Evolutionary conservation across 2,329 filamentous ascomycete genomes (phyloP).

Genomic region (Penicillium frequentans): DNA sequence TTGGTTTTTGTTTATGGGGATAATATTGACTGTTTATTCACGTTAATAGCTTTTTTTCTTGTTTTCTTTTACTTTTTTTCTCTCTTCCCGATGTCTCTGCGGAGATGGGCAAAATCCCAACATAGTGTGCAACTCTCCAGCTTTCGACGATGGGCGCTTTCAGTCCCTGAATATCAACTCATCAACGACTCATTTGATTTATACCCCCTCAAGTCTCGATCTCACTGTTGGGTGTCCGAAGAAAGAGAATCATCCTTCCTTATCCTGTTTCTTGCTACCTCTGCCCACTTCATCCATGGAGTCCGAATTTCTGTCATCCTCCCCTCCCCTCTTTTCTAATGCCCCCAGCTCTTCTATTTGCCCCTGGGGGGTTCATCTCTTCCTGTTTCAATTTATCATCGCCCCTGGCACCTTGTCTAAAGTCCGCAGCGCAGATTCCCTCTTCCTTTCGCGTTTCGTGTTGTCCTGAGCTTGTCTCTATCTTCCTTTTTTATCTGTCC

Average conservation of each 20-base stretch:
- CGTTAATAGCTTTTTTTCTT: slow-evolving; percentile 39
- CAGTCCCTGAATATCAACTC: background rate
- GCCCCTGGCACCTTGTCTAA: slow-evolving; percentile 31
- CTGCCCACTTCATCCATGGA: background rate
- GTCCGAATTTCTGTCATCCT: background rate
- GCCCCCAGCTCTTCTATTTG: slow-evolving; percentile 11
- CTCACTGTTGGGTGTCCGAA: background rate
- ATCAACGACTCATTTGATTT: background rate
- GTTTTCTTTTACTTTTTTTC: slow-evolving; percentile 10
- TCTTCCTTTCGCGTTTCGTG: slow-evolving; percentile 36
- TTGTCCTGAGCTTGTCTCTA: slow-evolving; percentile 24
- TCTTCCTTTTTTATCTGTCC: slow-evolving; percentile 24
- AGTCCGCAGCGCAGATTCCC: slow-evolving; percentile 43
- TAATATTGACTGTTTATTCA: slow-evolving; percentile 44
- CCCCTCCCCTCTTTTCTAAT: slow-evolving; percentile 22
- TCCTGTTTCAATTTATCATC: slow-evolving; percentile 20
- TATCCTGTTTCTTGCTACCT: slow-evolving; percentile 22
- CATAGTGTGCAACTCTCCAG: slow-evolving; percentile 33
- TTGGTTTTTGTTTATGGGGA: slow-evolving; percentile 38
- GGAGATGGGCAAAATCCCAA: slow-evolving; percentile 20
- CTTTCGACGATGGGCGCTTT: slow-evolving; percentile 27
- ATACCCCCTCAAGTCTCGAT: background rate
- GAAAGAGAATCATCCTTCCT: slow-evolving; percentile 12
- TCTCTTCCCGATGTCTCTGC: slow-evolving; percentile 14
- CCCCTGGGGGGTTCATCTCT: background rate